Conservation (phyloP, 176 grass and related monocot genomes). For the Cymbopogon citratus region DNA sequence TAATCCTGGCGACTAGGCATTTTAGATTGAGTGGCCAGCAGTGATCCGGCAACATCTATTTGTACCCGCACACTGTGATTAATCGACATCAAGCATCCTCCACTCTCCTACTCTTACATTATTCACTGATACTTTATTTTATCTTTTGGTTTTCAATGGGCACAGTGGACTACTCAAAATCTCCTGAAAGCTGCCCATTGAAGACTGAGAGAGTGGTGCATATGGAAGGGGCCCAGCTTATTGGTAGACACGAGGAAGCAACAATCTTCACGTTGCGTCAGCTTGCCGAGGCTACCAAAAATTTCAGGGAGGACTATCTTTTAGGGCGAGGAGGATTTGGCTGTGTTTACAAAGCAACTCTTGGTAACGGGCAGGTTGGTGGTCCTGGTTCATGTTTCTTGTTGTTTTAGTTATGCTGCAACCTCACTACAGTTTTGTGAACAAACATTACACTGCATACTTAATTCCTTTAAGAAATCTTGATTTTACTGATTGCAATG, state of each 20-base stretch:
- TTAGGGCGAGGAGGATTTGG: slow-evolving; percentile 70
- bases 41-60: no score
- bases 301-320: slow-evolving; percentile 48
- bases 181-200: slow-evolving; percentile 35
- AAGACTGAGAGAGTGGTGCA: background rate
- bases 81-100: no score
- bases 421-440: background rate
- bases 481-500: background rate
- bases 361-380: slow-evolving; percentile 49
- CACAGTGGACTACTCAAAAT: slow-evolving; percentile 17
- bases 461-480: background rate
- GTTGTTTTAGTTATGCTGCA: background rate
- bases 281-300: slow-evolving; percentile 54
- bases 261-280: slow-evolving; percentile 50
- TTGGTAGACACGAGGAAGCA: slow-evolving; percentile 14
- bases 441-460: background rate
- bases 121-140: background rate
- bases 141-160: slow-evolving; percentile 6
- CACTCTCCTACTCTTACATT: background rate
- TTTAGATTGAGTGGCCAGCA: no score
- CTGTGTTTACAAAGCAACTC: slow-evolving; percentile 54
- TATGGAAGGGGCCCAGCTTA: slow-evolving; percentile 10
- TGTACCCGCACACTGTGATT: no score
- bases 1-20: no score
- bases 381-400: slow-evolving; percentile 10